Evolutionary conservation across 73 alveolate genomes (phyloP).

Genomic region (Paramecium tetraurelia): DNA sequence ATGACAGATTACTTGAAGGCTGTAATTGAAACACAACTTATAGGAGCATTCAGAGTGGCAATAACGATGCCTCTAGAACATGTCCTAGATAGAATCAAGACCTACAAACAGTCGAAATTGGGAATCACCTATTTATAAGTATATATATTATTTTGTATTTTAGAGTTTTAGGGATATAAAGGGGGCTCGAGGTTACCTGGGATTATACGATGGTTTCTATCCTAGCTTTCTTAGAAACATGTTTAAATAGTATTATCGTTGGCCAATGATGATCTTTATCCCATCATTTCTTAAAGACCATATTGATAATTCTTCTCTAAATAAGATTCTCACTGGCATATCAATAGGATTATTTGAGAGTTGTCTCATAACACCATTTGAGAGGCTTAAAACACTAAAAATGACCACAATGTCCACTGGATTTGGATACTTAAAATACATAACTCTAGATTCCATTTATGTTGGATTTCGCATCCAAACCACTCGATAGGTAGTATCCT

Average conservation of each 20-base stretch:
- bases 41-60: neutral
- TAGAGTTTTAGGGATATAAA: neutral
- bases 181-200: neutral
- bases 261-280: slow-evolving; percentile 33
- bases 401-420: neutral
- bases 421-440: neutral
- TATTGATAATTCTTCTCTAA: neutral
- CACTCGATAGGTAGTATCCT: neutral
- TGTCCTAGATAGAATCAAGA: slow-evolving; percentile 15
- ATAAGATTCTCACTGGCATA: slow-evolving; percentile 6
- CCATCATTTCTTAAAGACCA: neutral
- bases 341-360: slow-evolving; percentile 25
- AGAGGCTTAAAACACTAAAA: slow-evolving; percentile 10
- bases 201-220: slow-evolving; percentile 26
- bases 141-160: neutral
- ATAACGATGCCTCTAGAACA: slow-evolving; percentile 7
- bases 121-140: slow-evolving; percentile 1
- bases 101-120: neutral
- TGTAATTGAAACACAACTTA: slow-evolving; percentile 24
- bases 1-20: neutral
- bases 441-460: neutral
- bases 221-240: neutral
- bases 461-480: neutral
- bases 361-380: slow-evolving; percentile 10
- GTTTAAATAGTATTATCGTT: neutral